phyloP scores from a whole-genome alignment of 1,284 basidiomycete genomes.

The Cutaneotrichosporon cavernicola region DNA sequence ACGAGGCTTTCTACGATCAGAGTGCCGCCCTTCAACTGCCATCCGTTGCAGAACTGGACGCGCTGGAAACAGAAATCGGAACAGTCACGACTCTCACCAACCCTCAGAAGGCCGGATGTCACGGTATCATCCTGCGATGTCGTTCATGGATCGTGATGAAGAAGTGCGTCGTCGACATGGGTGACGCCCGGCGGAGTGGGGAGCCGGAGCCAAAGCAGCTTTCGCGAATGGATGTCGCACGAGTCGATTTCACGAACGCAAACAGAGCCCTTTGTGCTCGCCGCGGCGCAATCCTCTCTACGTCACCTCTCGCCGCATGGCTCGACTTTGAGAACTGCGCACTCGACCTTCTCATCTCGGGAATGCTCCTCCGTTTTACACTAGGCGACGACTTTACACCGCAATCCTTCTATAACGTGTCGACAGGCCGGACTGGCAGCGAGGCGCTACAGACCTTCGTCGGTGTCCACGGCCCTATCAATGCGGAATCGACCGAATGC shows the following conservation, averaged over 20 bases:
- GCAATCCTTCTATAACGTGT: slow-evolving; percentile 7
- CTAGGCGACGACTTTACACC: slow-evolving; percentile 11
- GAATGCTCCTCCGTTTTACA: slow-evolving; percentile 7
- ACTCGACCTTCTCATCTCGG: slow-evolving; percentile 11
- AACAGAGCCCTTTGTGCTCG: neutral
- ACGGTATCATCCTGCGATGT: slow-evolving; percentile 9
- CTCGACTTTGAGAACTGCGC: slow-evolving; percentile 13
- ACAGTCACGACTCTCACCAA: slow-evolving; percentile 24
- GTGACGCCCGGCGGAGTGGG: neutral
- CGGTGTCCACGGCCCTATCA: slow-evolving; percentile 5
- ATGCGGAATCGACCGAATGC: slow-evolving; percentile 8
- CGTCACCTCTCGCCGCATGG: slow-evolving; percentile 1
- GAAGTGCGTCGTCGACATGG: neutral
- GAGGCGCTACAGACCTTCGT: slow-evolving; percentile 8
- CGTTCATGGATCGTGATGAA: slow-evolving; percentile 10
- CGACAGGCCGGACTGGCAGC: neutral
- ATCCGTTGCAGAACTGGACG: slow-evolving; percentile 1
- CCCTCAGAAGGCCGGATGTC: neutral
- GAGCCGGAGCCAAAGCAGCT: slow-evolving; percentile 6
- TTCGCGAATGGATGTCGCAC: neutral
- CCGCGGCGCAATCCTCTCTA: neutral
- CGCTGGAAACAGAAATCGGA: slow-evolving; percentile 2
- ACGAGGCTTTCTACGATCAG: slow-evolving; percentile 14
- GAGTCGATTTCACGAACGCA: slow-evolving; percentile 6
- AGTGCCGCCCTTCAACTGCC: slow-evolving; percentile 4